Base-by-base conservation (phyloP, 1,284 basidiomycete genomes). In the Agroathelia rolfsii region DNA sequence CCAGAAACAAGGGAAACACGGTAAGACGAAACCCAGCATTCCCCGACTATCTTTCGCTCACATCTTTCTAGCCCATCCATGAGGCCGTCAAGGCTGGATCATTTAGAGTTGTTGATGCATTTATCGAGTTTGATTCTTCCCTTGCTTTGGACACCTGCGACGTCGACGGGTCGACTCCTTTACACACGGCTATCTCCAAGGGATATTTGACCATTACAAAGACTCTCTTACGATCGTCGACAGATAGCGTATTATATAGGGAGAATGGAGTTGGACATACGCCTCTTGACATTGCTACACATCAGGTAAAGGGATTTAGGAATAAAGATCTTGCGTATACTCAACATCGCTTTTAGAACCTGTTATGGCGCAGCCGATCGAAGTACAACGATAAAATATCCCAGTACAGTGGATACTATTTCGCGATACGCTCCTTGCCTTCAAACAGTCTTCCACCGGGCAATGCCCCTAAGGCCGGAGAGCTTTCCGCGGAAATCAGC, bases 251-350 rank as follows among this genome's bases (percentile, higher is more conserved):
- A 0, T 46, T 72, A 4, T 54, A 56, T 34, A 49, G 58, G 23
- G 72, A 76, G 45, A 65, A 75, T 41, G 63, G 63, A 13, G 66
- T 75, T 5, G 74, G 73, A 3, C 60, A 66, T 35, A 71, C 68
- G 0, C 58, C 68, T 0, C 41, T 67, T 4, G 74, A 76, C 37
- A 58, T 62, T 23, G 58, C 59, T 3, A 31, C 34, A 7, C 46
- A 42, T 14, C 28, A 45, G 10, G 42, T 14, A 2, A 12, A 28
- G 3, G 24, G 23, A n/a, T 4, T 14, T 12, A 8, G 18, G 4
- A 27, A 18, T 8, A 27, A 6, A n/a, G 18, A 21, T 1, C 15
- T 13, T 6, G 17, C 12, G 2, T 20, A 3, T 11, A 11, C 10
- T 12, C 4, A 16, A 15, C 6, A 1, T 34, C 33, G 0, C 45